Conservation (phyloP, 1,284 basidiomycete species). For the Spongispora temasekensis region DNA sequence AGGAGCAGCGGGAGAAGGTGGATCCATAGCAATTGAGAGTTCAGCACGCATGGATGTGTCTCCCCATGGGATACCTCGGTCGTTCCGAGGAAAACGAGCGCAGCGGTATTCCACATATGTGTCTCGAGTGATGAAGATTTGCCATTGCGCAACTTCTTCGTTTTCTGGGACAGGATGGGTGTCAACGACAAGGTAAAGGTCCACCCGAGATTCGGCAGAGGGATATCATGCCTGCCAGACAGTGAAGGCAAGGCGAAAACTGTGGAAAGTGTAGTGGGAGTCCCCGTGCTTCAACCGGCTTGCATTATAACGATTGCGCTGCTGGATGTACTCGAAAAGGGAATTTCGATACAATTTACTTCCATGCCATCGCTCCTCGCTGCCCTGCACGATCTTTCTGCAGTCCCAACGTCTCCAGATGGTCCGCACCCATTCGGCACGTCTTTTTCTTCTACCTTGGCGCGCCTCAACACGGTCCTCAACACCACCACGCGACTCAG, state of each 20-base stretch:
- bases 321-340: too few species aligned
- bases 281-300: too few species aligned
- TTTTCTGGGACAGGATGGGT: neutral
- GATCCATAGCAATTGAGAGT: constrained; percentile 8
- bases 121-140: too few species aligned
- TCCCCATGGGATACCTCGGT: constrained; percentile 11
- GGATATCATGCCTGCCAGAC: constrained; percentile 7
- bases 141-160: neutral
- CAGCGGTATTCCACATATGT: constrained; percentile 7
- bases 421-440: constrained; percentile 52
- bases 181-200: constrained; percentile 18
- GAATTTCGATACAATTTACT: too few species aligned
- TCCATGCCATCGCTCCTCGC: constrained; percentile 25
- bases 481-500: constrained; percentile 52
- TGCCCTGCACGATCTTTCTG: constrained; percentile 30
- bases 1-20: neutral
- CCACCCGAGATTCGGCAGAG: constrained; percentile 19
- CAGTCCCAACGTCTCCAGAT: constrained; percentile 12
- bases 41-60: constrained; percentile 16
- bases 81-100: constrained; percentile 14
- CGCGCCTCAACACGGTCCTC: constrained; percentile 51
- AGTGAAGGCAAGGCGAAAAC: constrained; percentile 4
- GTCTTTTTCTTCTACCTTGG: constrained; percentile 43
- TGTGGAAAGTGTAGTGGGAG: constrained; percentile 11
- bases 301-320: too few species aligned